Percentiles rank a stretch among this genome's conserved stretches.
Conservation (phyloP, 306 rosid genomes). For the Prinsepia uniflora region DNA sequence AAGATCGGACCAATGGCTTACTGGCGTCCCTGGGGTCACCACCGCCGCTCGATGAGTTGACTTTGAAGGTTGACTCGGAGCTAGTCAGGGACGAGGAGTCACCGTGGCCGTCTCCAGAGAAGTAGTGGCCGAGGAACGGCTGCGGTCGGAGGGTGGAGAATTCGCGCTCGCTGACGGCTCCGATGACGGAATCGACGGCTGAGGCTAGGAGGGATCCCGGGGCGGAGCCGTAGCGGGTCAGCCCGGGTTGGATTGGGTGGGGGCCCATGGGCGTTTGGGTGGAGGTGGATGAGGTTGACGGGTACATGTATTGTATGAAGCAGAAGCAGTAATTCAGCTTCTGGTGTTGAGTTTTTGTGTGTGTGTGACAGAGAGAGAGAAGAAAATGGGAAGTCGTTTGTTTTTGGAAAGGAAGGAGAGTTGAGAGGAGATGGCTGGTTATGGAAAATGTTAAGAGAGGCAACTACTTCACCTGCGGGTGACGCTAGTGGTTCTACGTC, state of each 20-base stretch:
- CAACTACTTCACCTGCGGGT: slow-evolving; percentile 19
- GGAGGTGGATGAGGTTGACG: slow-evolving; percentile 42
- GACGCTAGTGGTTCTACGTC: neutral
- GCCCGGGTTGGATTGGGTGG: slow-evolving; percentile 29
- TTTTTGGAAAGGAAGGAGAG: neutral
- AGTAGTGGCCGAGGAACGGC: slow-evolving; percentile 28
- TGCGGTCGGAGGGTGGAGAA: slow-evolving; percentile 32
- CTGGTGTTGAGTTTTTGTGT: neutral
- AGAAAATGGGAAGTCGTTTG: neutral
- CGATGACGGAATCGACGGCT: slow-evolving; percentile 64
- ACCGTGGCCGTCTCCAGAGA: slow-evolving; percentile 26
- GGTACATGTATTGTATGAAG: slow-evolving; percentile 32
- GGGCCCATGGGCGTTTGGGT: slow-evolving; percentile 37
- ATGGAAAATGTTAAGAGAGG: slow-evolving; percentile 20
- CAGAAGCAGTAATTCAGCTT: neutral
- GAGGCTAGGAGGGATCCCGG: slow-evolving; percentile 58
- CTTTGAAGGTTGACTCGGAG: slow-evolving; percentile 38
- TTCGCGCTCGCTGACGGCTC: slow-evolving; percentile 31
- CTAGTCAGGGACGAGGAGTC: slow-evolving; percentile 38
- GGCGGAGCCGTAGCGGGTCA: slow-evolving; percentile 73
- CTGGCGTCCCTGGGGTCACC: neutral
- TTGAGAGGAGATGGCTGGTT: neutral
- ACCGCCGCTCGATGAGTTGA: slow-evolving; percentile 26
- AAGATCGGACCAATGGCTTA: slow-evolving; percentile 32
- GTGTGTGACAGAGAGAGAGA: neutral